phyloP scores from a whole-genome alignment of 2,329 filamentous ascomycete genomes.

The Fusarium pseudonygamai region DNA sequence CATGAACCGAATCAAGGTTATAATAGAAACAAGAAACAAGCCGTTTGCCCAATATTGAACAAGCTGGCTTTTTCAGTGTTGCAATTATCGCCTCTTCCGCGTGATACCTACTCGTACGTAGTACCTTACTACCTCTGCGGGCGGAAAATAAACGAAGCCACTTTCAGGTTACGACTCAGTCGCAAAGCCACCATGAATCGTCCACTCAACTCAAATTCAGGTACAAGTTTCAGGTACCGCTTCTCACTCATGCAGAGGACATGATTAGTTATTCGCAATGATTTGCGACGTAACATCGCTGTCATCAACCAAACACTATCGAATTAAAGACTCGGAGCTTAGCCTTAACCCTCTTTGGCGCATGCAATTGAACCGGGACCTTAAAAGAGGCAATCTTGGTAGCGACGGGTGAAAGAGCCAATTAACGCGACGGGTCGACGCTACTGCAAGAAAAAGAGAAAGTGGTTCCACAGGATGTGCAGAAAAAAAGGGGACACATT shows the following conservation, averaged over 20 bases:
- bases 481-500: slow-evolving; percentile 19
- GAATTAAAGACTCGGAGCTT: slow-evolving; percentile 10
- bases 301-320: slow-evolving; percentile 7
- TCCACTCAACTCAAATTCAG: neutral
- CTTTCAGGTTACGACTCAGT: neutral
- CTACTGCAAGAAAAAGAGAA: slow-evolving; percentile 5
- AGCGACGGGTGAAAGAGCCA: slow-evolving; percentile 5
- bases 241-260: neutral
- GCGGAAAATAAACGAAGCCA: slow-evolving; percentile 2
- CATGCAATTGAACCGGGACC: neutral
- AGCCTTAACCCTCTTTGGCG: neutral
- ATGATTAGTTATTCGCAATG: neutral
- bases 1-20: neutral
- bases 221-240: neutral
- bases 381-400: slow-evolving; percentile 15
- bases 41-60: neutral
- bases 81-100: neutral
- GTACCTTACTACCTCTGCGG: too few species aligned
- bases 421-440: neutral
- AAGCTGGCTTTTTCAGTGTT: neutral
- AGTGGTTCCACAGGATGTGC: neutral
- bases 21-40: slow-evolving; percentile 1
- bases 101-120: neutral
- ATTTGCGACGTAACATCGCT: neutral
- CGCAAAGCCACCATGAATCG: slow-evolving; percentile 2